These are phyloP conservation scores for Zygoascus hellenicus DNA, from an alignment of 1,139 yeast species.

Conservation along the genomic window DNA sequence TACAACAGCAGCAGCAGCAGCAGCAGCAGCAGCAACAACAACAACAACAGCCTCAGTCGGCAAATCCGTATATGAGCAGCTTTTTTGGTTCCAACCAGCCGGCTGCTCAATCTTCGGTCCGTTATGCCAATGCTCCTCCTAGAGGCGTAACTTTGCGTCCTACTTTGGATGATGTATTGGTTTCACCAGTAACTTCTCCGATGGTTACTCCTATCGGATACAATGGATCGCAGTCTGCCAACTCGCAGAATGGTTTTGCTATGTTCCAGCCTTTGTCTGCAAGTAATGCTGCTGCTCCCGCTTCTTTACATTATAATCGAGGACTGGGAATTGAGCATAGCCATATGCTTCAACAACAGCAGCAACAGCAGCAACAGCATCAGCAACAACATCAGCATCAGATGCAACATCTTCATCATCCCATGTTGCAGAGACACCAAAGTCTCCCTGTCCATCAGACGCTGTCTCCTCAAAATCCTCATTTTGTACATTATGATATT, in stretches of 20 bases:
- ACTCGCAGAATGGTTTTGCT: not conserved
- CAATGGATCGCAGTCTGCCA: not conserved
- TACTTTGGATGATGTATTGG: conserved; percentile 5
- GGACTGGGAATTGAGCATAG: conserved; percentile 7
- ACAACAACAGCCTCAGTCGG: not conserved
- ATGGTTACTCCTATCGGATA: conserved; percentile 9
- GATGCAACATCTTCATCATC: conserved; percentile 4
- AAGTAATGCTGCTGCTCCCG: conserved; percentile 1
- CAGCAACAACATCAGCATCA: conserved; percentile 1
- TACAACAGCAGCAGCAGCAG: not conserved
- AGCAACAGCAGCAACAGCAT: conserved; percentile 8
- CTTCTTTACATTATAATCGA: conserved; percentile 6
- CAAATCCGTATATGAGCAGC: not conserved
- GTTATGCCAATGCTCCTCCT: not conserved
- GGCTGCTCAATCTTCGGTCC: not conserved
- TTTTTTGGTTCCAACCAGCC: not conserved
- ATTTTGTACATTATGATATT: conserved; percentile 9
- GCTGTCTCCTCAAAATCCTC: conserved; percentile 2
- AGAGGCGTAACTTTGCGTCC: conserved; percentile 6
- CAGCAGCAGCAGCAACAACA: not conserved
- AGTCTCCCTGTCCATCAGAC: conserved; percentile 5
- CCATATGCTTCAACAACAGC: conserved; percentile 3
- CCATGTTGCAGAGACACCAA: conserved; percentile 8
- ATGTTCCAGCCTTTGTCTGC: conserved; percentile 3
- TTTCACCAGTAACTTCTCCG: conserved; percentile 5